phyloP scores from a whole-genome alignment of 805 yeast species.

The Suhomyces kilbournensis region DNA sequence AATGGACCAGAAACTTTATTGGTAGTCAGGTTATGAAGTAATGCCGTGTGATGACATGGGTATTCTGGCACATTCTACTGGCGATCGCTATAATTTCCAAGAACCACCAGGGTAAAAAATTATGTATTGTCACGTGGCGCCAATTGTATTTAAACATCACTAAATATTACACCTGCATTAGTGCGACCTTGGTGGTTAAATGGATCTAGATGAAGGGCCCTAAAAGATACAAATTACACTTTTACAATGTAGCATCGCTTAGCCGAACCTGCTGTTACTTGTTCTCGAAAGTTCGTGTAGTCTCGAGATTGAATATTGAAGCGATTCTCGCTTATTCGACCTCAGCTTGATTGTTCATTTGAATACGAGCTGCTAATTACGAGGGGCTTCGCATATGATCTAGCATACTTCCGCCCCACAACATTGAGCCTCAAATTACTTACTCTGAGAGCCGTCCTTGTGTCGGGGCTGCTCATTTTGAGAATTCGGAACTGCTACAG shows the following conservation, averaged over 20 bases:
- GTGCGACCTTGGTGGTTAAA: not conserved
- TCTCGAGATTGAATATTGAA: not conserved
- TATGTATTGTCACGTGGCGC: not conserved
- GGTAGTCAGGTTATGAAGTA: not conserved
- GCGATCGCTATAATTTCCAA: not conserved
- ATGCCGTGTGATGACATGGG: not conserved
- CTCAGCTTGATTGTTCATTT: not conserved
- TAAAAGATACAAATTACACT: not conserved
- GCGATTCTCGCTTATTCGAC: not conserved
- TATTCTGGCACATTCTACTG: not conserved
- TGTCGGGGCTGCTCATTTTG: not conserved
- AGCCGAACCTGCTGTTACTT: not conserved
- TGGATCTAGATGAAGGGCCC: not conserved
- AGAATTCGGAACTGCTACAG: not conserved
- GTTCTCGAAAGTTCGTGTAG: not conserved
- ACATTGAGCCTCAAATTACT: not conserved
- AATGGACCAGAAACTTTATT: not conserved
- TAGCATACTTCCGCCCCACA: not conserved
- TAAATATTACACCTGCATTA: not conserved
- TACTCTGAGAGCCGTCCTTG: not conserved
- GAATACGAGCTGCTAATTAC: not conserved
- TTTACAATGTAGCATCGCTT: not conserved
- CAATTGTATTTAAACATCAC: not conserved
- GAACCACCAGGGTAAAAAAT: not conserved
- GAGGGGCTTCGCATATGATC: not conserved